These are phyloP conservation scores for Elymus sibiricus DNA, from an alignment of 176 grass and related monocot genomes.

Conservation along the genomic window DNA sequence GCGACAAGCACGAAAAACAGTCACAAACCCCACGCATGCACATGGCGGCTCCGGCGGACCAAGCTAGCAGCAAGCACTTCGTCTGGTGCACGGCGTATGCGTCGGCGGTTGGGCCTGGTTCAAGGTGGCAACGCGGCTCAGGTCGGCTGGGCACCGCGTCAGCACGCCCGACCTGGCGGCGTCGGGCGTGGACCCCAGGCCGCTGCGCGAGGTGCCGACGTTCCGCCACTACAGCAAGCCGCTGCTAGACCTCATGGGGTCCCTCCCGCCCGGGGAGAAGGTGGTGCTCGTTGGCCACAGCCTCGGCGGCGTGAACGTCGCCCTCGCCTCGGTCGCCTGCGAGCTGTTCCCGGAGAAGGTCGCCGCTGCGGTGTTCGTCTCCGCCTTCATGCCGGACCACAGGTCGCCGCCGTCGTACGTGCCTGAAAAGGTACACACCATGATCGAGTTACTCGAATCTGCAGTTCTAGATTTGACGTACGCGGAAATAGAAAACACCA, in stretches of 20 bases:
- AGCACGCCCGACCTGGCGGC: slow-evolving; percentile 61
- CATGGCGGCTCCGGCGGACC: neutral
- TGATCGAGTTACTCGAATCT: no score
- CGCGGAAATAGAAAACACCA: no score
- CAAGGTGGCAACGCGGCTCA: slow-evolving; percentile 57
- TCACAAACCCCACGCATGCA: neutral
- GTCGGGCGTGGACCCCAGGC: slow-evolving; percentile 56
- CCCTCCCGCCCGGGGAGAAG: slow-evolving; percentile 49
- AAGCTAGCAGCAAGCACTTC: slow-evolving; percentile 28
- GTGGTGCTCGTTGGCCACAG: slow-evolving; percentile 74
- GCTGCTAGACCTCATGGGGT: slow-evolving; percentile 47
- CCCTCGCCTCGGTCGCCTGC: slow-evolving; percentile 65
- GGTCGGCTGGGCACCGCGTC: slow-evolving; percentile 54
- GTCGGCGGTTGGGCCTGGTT: slow-evolving; percentile 79
- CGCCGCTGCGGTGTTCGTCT: slow-evolving; percentile 62
- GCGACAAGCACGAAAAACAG: neutral
- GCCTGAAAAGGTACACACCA: slow-evolving; percentile 36
- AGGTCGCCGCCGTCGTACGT: slow-evolving; percentile 32
- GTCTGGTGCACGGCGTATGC: slow-evolving; percentile 69
- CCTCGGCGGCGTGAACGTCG: slow-evolving; percentile 58
- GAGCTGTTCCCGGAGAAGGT: slow-evolving; percentile 83
- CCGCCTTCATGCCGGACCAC: slow-evolving; percentile 65
- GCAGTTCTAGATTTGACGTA: no score
- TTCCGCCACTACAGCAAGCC: slow-evolving; percentile 64
- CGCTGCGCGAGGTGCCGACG: slow-evolving; percentile 51